These are phyloP conservation scores for Wallacemonas collosoma DNA, from an alignment of 208 protist genomes.

Conservation along the genomic window DNA sequence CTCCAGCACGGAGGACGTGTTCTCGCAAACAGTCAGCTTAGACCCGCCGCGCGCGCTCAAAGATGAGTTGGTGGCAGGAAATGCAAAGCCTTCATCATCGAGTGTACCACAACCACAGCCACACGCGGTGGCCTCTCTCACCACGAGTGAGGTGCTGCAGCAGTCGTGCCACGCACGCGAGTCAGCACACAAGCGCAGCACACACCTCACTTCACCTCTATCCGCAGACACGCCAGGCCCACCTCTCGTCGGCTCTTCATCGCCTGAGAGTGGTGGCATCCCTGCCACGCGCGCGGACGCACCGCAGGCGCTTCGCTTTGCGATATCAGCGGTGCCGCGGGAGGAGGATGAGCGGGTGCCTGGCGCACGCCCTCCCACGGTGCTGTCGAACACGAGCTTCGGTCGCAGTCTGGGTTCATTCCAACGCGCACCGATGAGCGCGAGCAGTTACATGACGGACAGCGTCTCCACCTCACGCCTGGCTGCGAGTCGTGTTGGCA, in stretches of 20 bases:
- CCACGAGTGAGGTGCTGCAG: too few species aligned
- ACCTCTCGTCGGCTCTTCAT: too few species aligned
- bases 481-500: slow-evolving; percentile 1
- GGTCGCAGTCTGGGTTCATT: slow-evolving; percentile 4
- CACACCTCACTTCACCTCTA: too few species aligned
- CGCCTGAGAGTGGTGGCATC: too few species aligned
- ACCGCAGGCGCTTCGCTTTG: too few species aligned
- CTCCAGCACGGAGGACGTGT: slow-evolving; percentile 13
- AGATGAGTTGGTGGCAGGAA: background rate
- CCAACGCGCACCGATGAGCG: background rate
- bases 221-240: too few species aligned
- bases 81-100: too few species aligned
- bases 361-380: background rate
- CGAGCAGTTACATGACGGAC: slow-evolving; percentile 13
- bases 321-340: background rate
- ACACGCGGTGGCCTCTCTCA: too few species aligned
- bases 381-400: slow-evolving; percentile 13
- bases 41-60: background rate
- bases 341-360: background rate
- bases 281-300: too few species aligned
- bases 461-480: background rate
- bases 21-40: slow-evolving; percentile 7
- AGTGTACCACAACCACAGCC: too few species aligned
- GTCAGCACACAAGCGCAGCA: too few species aligned
- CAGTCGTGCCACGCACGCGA: too few species aligned